phyloP scores from a whole-genome alignment of 169 alveolate genomes.

The Eimeria necatrix region DNA sequence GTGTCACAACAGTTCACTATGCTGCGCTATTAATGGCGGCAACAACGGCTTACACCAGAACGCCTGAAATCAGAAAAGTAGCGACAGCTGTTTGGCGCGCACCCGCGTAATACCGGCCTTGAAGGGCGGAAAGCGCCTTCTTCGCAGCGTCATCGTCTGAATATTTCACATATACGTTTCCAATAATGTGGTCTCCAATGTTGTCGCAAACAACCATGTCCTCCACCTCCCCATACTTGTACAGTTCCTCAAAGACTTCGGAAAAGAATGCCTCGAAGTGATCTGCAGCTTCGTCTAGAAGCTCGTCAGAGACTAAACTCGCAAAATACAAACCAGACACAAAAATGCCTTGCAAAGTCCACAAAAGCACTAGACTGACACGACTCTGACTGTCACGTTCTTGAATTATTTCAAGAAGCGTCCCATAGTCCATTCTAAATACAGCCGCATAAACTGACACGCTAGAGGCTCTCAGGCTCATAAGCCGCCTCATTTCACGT shows the following conservation, averaged over 20 bases:
- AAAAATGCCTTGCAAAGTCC: not conserved
- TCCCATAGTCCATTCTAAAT: not conserved
- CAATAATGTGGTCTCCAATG: constrained; percentile 99
- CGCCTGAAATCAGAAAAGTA: not conserved
- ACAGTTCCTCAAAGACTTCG: constrained; percentile 97
- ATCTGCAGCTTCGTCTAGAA: constrained; percentile 97
- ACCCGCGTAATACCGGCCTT: constrained; percentile 96
- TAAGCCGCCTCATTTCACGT: too few species aligned
- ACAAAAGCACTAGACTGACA: not conserved
- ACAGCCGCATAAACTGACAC: too few species aligned
- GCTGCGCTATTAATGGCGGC: not conserved
- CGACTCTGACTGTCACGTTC: not conserved
- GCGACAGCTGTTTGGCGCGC: constrained; percentile 40
- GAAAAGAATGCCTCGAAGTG: constrained; percentile 99
- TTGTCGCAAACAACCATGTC: constrained; percentile 99
- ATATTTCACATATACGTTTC: constrained; percentile 98
- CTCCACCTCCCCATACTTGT: constrained; percentile 98
- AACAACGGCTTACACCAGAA: not conserved
- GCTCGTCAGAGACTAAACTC: constrained; percentile 91
- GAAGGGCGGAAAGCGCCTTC: constrained; percentile 94
- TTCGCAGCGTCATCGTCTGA: constrained; percentile 97
- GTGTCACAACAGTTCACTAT: not conserved
- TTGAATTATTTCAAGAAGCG: not conserved
- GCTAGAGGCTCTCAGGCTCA: too few species aligned
- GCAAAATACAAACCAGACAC: not conserved